Evolutionary conservation across 2,329 filamentous ascomycete species (phyloP).

Genomic region (Penicillium frequentans): DNA sequence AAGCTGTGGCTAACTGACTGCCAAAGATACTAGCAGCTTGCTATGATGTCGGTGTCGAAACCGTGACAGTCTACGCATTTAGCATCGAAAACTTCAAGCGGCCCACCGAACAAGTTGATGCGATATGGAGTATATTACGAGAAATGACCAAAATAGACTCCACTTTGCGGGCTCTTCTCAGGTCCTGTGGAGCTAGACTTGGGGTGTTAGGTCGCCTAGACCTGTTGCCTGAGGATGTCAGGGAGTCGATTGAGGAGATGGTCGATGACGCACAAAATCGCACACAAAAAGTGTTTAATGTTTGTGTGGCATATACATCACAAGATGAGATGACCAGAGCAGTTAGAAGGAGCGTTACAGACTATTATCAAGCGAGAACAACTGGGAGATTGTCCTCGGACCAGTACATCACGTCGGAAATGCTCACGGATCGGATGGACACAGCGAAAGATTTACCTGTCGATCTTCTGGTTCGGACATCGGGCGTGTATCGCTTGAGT

Average conservation of each 20-base stretch:
- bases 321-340: neutral
- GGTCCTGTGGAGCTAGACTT: neutral
- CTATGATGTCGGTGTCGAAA: neutral
- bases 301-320: neutral
- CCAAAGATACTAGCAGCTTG: neutral
- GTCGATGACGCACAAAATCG: neutral
- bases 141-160: neutral
- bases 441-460: neutral
- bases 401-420: neutral
- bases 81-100: neutral
- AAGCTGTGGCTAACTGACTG: too few species aligned
- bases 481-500: neutral
- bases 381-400: neutral
- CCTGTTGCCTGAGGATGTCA: neutral
- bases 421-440: neutral
- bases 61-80: neutral
- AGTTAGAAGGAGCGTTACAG: neutral
- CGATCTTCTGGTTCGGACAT: neutral
- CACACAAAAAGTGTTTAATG: neutral
- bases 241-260: neutral
- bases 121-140: neutral
- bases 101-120: neutral
- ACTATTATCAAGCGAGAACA: neutral
- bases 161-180: neutral
- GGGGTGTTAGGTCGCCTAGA: neutral